phyloP scores from a whole-genome alignment of 352 stramenopile genomes.

The Globisporangium irregulare region DNA sequence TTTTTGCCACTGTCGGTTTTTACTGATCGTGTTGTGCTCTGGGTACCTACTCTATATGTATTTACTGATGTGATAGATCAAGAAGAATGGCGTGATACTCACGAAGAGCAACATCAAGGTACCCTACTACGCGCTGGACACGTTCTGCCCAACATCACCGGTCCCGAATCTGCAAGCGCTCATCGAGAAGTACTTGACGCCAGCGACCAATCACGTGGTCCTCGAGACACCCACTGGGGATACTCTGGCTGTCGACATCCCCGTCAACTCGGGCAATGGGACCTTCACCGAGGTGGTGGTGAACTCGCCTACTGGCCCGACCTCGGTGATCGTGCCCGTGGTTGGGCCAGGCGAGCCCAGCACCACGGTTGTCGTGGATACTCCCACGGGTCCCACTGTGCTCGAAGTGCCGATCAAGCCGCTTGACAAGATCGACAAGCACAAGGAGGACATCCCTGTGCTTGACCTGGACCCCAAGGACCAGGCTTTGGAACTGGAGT shows the following conservation, averaged over 20 bases:
- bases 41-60: not conserved
- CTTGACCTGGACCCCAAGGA: not conserved
- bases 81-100: constrained; percentile 5
- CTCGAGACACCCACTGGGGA: not conserved
- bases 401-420: constrained; percentile 11
- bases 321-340: not conserved
- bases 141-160: constrained; percentile 22
- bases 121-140: constrained; percentile 23
- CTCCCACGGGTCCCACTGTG: constrained; percentile 4
- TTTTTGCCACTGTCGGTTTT: not conserved
- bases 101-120: constrained; percentile 20
- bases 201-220: not conserved
- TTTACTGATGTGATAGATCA: constrained; percentile 7
- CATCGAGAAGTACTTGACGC: constrained; percentile 26
- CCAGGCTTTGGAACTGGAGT: constrained; percentile 13
- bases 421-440: not conserved
- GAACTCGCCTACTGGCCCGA: constrained; percentile 5
- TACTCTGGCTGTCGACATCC: not conserved
- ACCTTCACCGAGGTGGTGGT: constrained; percentile 2
- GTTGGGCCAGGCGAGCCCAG: constrained; percentile 4
- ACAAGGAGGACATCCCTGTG: not conserved
- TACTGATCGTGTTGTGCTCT: constrained; percentile 5
- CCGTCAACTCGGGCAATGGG: not conserved
- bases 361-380: constrained; percentile 13
- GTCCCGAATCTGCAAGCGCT: constrained; percentile 27